Percentiles rank a stretch among this genome's conserved stretches.
Evolutionary conservation across 495 filamentous ascomycete genomes (phyloP).

Genomic region (Sphaerosporella brunnea): DNA sequence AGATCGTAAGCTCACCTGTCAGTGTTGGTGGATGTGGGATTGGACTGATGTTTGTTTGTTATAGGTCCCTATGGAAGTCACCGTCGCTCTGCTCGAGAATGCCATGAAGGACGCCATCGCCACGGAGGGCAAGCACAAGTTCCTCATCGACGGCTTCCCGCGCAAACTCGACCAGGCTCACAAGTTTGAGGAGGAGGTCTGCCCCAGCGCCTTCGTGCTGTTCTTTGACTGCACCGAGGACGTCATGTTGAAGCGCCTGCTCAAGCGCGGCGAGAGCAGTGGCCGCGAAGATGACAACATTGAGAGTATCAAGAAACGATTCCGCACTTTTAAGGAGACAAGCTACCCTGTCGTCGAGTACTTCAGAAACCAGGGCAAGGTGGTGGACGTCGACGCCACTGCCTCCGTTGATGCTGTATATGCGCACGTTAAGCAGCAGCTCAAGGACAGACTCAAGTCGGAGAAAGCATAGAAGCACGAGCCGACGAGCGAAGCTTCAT

Average conservation of each 20-base stretch:
- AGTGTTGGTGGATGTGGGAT: neutral
- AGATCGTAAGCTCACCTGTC: slow-evolving; percentile 43
- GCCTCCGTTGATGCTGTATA: slow-evolving; percentile 58
- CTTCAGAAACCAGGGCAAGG: slow-evolving; percentile 57
- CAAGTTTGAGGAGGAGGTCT: slow-evolving; percentile 81
- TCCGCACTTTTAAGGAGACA: slow-evolving; percentile 79
- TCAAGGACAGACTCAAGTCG: slow-evolving; percentile 24
- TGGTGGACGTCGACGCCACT: slow-evolving; percentile 58
- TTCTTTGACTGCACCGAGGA: slow-evolving; percentile 85
- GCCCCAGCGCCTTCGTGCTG: slow-evolving; percentile 60
- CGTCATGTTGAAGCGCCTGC: slow-evolving; percentile 61
- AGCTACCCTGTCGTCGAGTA: slow-evolving; percentile 91
- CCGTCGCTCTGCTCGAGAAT: slow-evolving; percentile 80
- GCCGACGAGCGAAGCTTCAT: too few relatives aligned
- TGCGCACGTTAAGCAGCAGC: slow-evolving; percentile 39
- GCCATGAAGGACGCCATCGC: slow-evolving; percentile 56
- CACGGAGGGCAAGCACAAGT: slow-evolving; percentile 35
- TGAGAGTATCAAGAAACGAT: slow-evolving; percentile 89
- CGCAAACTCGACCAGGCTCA: slow-evolving; percentile 91
- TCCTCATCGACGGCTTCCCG: slow-evolving; percentile 91
- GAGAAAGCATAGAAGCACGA: too few relatives aligned
- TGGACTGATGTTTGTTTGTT: neutral
- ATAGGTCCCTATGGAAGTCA: slow-evolving; percentile 73
- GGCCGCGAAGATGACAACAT: slow-evolving; percentile 84
- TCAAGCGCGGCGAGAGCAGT: slow-evolving; percentile 81